These are phyloP conservation scores for Blastobotrys ciferrii DNA, from an alignment of 1,139 yeast genomes.

Conservation along the genomic window DNA sequence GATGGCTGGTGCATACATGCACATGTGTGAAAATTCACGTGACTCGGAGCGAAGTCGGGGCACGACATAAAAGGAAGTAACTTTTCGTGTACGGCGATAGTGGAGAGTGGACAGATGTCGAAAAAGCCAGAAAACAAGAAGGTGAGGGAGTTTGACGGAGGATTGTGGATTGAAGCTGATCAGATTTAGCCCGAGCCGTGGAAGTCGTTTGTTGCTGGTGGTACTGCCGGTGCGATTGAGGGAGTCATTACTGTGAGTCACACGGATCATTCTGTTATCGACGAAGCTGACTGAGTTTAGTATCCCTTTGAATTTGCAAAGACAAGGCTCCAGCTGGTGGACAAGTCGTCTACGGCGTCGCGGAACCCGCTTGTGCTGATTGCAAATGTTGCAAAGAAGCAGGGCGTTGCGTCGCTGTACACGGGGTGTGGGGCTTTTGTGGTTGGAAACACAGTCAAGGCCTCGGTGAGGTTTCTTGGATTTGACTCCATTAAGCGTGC, in stretches of 20 bases:
- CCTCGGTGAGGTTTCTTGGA: constrained; percentile 89
- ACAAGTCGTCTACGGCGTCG: constrained; percentile 61
- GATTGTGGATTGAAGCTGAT: not conserved
- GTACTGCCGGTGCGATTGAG: constrained; percentile 91
- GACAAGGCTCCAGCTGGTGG: constrained; percentile 83
- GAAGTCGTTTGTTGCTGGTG: constrained; percentile 89
- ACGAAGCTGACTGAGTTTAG: constrained; percentile 14
- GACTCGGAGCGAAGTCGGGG: too few species aligned
- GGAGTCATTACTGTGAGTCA: constrained; percentile 61
- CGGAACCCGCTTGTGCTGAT: constrained; percentile 82
- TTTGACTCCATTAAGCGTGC: constrained; percentile 81
- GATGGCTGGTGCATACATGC: too few species aligned
- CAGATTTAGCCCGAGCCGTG: constrained; percentile 37
- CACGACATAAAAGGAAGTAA: too few species aligned
- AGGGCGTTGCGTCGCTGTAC: constrained; percentile 78
- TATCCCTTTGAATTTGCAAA: constrained; percentile 98
- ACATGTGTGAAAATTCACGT: too few species aligned
- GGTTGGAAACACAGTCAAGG: constrained; percentile 93
- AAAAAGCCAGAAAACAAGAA: not conserved
- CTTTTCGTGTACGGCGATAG: too few species aligned
- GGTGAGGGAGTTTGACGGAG: not conserved
- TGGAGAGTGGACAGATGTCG: not conserved
- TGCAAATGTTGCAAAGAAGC: constrained; percentile 66
- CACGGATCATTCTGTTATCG: too few species aligned
- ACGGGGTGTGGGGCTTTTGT: constrained; percentile 99